These are phyloP conservation scores for Candida pseudocylindracea DNA, from an alignment of 1,139 yeast genomes.

Conservation along the genomic window DNA sequence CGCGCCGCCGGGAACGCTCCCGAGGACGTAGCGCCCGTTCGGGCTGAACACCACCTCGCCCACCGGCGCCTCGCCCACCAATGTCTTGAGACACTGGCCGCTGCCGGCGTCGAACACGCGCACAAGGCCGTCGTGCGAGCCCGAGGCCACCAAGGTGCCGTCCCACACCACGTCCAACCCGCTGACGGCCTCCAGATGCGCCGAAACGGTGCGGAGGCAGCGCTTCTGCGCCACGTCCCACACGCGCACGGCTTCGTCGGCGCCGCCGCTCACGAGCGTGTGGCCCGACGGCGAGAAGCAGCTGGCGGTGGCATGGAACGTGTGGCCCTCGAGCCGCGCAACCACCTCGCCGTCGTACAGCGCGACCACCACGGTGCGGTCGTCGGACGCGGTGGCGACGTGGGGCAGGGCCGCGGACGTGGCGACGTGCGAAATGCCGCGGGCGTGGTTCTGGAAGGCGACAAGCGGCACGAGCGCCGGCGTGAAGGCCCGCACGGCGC, in stretches of 20 bases:
- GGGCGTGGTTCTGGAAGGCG: conserved; percentile 35
- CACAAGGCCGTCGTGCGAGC: conserved; percentile 80
- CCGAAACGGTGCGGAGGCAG: conserved; percentile 62
- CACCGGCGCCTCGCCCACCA: conserved; percentile 56
- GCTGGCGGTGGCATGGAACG: conserved; percentile 64
- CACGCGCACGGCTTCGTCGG: conserved; percentile 76
- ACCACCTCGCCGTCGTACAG: conserved; percentile 21
- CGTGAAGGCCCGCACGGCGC: conserved; percentile 9
- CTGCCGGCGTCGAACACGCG: conserved; percentile 72
- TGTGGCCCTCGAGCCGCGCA: conserved; percentile 52
- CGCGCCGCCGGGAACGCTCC: no score
- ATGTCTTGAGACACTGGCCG: conserved; percentile 81
- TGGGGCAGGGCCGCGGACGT: conserved; percentile 58
- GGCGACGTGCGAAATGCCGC: conserved; percentile 45
- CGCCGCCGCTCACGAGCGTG: conserved; percentile 57
- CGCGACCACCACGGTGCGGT: conserved; percentile 68
- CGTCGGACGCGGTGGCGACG: conserved; percentile 77
- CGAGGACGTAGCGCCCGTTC: conserved; percentile 54
- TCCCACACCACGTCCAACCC: conserved; percentile 56
- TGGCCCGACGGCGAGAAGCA: conserved; percentile 58
- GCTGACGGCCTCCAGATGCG: conserved; percentile 84
- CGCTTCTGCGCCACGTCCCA: conserved; percentile 72
- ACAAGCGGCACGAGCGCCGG: conserved; percentile 9
- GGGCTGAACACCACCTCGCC: conserved; percentile 56
- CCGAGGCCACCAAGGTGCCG: conserved; percentile 66